phyloP scores from a whole-genome alignment of 208 protist genomes.

The Naegleria fowleri region DNA sequence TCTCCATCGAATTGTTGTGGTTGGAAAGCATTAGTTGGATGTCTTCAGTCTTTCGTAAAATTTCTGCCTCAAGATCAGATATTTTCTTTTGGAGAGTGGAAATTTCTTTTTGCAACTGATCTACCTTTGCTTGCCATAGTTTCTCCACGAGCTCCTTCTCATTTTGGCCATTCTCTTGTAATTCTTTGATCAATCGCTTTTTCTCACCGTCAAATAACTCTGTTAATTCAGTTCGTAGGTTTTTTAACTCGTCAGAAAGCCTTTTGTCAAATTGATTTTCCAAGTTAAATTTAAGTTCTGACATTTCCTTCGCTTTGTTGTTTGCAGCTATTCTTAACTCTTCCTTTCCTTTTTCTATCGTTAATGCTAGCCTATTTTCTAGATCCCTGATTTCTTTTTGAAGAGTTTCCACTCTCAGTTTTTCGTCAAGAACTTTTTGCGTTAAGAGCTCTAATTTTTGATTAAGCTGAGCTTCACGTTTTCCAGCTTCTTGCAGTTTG shows the following conservation, averaged over 20 bases:
- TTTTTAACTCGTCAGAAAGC: background rate
- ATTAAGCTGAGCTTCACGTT: background rate
- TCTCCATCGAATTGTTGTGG: background rate
- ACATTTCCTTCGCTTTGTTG: background rate
- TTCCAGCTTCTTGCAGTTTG: background rate
- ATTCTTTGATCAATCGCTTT: conserved; percentile 69
- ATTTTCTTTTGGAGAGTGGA: background rate
- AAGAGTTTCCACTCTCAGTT: background rate
- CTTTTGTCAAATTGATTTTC: background rate
- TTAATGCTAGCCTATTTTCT: background rate
- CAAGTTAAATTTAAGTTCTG: background rate
- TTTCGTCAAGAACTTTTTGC: background rate
- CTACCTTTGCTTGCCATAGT: background rate
- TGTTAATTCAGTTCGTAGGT: background rate
- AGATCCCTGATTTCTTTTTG: background rate
- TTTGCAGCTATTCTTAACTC: background rate
- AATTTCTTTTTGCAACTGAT: background rate
- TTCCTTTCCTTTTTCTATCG: background rate
- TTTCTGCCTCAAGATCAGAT: background rate
- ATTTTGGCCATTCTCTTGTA: conserved; percentile 58
- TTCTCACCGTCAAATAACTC: conserved; percentile 43
- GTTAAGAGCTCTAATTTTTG: background rate
- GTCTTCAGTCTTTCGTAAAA: background rate
- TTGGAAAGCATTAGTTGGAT: background rate
- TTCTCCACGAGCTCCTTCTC: background rate